phyloP scores from a whole-genome alignment of 2,329 filamentous ascomycete species.

The Cadophora malorum region DNA sequence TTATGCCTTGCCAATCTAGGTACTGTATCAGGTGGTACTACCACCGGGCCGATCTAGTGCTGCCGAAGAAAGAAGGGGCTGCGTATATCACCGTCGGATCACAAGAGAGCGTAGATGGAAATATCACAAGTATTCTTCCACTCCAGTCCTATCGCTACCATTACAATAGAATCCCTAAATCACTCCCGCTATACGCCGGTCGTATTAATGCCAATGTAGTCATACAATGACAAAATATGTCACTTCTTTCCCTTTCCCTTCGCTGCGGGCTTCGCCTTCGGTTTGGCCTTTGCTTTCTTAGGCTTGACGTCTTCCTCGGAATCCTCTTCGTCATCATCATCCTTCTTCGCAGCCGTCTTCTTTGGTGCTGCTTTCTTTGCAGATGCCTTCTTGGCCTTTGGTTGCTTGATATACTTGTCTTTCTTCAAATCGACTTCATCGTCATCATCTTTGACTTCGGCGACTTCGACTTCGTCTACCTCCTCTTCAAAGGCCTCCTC shows the following conservation, averaged over 20 bases:
- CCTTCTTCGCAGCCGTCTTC: constrained; percentile 36
- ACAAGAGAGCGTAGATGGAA: neutral
- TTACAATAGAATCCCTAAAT: constrained; percentile 11
- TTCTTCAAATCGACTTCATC: constrained; percentile 86
- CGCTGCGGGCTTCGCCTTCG: constrained; percentile 36
- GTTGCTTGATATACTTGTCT: constrained; percentile 94
- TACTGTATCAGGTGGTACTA: neutral
- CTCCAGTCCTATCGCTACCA: constrained; percentile 4
- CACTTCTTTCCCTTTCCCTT: constrained; percentile 42
- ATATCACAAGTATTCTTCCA: neutral
- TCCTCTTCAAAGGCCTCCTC: constrained; percentile 96
- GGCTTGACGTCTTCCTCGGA: constrained; percentile 39
- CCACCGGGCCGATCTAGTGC: neutral
- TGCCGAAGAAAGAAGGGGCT: no score
- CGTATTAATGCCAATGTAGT: neutral
- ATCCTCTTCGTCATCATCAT: constrained; percentile 39
- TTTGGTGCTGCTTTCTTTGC: constrained; percentile 54
- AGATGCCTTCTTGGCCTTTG: constrained; percentile 72
- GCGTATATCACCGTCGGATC: no score
- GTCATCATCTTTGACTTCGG: constrained; percentile 66
- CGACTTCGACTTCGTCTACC: constrained; percentile 62
- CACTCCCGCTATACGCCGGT: neutral
- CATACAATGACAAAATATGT: neutral
- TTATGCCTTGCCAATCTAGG: no score
- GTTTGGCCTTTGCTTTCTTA: constrained; percentile 35